phyloP scores from a whole-genome alignment of 768 basidiomycete genomes.

The Tulasnella sp. region DNA sequence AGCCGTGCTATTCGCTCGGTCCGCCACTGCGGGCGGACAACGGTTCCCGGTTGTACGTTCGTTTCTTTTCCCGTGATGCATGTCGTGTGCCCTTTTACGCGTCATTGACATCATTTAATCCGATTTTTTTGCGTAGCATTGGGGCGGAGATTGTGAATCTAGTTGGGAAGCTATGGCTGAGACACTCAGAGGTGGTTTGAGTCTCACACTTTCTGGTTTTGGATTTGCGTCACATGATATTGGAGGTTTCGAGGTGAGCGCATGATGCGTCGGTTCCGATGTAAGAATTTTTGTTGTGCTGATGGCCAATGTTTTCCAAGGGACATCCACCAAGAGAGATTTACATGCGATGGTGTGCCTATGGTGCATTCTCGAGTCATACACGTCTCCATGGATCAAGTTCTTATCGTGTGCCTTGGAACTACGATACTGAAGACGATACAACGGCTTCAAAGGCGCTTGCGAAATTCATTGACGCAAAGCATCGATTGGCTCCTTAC shows the following conservation, averaged over 20 bases:
- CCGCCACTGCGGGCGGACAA: slow-evolving; percentile 58
- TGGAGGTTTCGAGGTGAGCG: slow-evolving; percentile 48
- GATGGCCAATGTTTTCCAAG: slow-evolving; percentile 23
- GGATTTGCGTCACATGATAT: slow-evolving; percentile 65
- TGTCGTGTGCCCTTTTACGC: neutral
- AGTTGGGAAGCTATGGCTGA: slow-evolving; percentile 72
- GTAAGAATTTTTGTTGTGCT: neutral
- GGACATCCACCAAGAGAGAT: slow-evolving; percentile 55
- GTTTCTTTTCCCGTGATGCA: neutral
- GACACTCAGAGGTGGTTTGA: slow-evolving; percentile 50
- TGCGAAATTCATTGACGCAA: slow-evolving; percentile 41
- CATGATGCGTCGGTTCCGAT: neutral
- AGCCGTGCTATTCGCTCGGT: slow-evolving; percentile 56
- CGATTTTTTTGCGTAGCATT: slow-evolving; percentile 28
- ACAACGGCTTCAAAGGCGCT: slow-evolving; percentile 36
- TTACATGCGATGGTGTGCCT: slow-evolving; percentile 65
- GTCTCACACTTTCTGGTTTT: slow-evolving; percentile 54
- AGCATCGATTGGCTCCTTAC: slow-evolving; percentile 65
- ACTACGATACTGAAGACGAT: slow-evolving; percentile 50
- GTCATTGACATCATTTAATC: neutral
- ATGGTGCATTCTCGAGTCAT: slow-evolving; percentile 64
- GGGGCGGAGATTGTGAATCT: slow-evolving; percentile 67
- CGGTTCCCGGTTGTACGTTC: slow-evolving; percentile 31
- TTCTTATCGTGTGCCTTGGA: slow-evolving; percentile 68
- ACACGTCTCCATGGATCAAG: slow-evolving; percentile 59